Evolutionary conservation across 352 stramenopile genomes (phyloP), one percentile per base, ranked within the genome.

Genomic region (Phytophthora gonapodyides): DNA sequence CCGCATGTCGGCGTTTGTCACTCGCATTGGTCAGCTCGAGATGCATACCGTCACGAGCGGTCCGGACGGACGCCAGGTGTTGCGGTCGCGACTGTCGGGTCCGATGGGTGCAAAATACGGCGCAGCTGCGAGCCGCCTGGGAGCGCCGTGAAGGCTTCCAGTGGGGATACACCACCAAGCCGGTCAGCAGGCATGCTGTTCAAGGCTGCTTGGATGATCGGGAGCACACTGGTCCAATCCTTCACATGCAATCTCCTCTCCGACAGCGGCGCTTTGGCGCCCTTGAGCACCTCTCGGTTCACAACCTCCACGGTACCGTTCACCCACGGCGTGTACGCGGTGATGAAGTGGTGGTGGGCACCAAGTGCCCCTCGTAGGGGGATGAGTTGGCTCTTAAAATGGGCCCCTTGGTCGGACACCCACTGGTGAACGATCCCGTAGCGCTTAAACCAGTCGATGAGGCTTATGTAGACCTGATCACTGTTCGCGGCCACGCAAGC

Each of bases 401-500:
- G 38, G 1, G 36, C 9, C 1, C 27, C 33, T 17, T 34, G 1
- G 11, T 54, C 40, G 27, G 17, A 48, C 4, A 13, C 21, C n/a
- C 40, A 24, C 21, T 24, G 21, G 21, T 24, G 21, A 1, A 24
- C 40, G 16, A 57, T 46, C 49, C 49, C 45, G 7, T 45, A 17
- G 6, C 31, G 5, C 7, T 24, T 24, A 24, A 24, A 24, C 21
- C 21, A 24, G n/a, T 3, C 15, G 24, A 8, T 31, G 10, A 34
- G 21, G 21, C 21, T 24, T 24, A 3, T 24, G 21, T 30, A 49
- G 1, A 9, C 11, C 9, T 49, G 6, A 13, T 49, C 34, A 8
- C n/a, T 19, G 4, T 45, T 61, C 0, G 64, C 63, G 5, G 46
- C 11, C 0, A 8, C 48, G n/a, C 58, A 71, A 12, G 38, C 41